Conservation (phyloP, 2,329 filamentous ascomycete species). For the Colletotrichum sp. region DNA sequence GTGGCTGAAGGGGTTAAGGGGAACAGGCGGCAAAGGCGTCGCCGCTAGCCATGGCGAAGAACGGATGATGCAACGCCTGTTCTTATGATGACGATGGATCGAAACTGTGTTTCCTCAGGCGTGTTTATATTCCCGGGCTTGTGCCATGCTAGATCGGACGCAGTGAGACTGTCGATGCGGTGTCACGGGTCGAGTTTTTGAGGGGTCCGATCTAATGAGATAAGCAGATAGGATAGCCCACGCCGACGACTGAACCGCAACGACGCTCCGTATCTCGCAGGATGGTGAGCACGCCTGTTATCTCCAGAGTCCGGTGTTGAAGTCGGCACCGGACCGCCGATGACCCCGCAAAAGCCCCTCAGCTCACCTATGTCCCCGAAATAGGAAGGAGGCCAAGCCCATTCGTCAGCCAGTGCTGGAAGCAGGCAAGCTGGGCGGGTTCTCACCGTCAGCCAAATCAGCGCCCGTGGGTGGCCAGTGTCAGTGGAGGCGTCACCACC, state of each 20-base stretch:
- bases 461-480: not conserved
- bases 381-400: conserved; percentile 13
- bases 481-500: not conserved
- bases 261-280: not conserved
- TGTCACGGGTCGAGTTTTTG: not conserved
- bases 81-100: not conserved
- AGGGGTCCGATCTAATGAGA: not conserved
- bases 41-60: not conserved
- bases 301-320: not conserved
- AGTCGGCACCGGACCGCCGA: conserved; percentile 17
- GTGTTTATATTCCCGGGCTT: not conserved
- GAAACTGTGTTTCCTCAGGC: not conserved
- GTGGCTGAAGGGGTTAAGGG: not conserved
- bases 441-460: not conserved
- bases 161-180: conserved; percentile 3
- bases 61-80: not conserved
- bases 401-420: not conserved
- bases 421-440: not conserved
- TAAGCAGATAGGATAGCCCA: not conserved
- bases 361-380: conserved; percentile 1
- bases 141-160: not conserved
- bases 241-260: not conserved
- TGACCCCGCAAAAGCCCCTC: not conserved
- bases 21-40: not conserved
- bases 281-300: not conserved